phyloP scores from a whole-genome alignment of 192 early-diverging fungal species.

The Backusella macrospora region DNA sequence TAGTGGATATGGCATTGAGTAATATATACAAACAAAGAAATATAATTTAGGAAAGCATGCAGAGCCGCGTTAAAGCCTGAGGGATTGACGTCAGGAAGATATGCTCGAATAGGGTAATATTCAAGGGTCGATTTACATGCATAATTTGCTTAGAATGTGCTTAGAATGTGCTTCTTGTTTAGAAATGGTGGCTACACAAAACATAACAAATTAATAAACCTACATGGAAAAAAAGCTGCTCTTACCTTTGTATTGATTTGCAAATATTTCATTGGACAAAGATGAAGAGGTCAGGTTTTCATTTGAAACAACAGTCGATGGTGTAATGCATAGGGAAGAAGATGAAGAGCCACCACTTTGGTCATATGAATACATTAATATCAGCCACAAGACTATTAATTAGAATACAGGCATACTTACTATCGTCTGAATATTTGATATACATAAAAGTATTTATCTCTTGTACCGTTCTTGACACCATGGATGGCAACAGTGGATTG shows the following conservation, averaged over 20 bases:
- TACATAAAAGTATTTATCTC: background rate
- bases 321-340: background rate
- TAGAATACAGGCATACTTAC: constrained; percentile 5
- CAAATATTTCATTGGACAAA: background rate
- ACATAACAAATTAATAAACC: too few species aligned
- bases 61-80: too few species aligned
- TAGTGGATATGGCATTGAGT: too few species aligned
- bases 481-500: background rate
- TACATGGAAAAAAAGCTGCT: too few species aligned
- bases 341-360: background rate
- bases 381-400: background rate
- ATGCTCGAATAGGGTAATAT: constrained; percentile 1
- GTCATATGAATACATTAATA: background rate
- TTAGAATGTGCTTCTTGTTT: background rate
- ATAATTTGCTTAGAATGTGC: constrained; percentile 3
- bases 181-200: too few species aligned
- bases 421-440: background rate
- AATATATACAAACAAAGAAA: too few species aligned
- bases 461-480: constrained; percentile 19
- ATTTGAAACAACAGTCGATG: background rate
- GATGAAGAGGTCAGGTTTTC: background rate
- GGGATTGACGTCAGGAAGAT: constrained; percentile 8
- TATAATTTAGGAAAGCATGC: too few species aligned
- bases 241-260: too few species aligned
- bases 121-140: constrained; percentile 15